A percentile compares a stretch with the other conserved stretches of the same genome.
Evolutionary conservation across 1,139 yeast genomes (phyloP).

Genomic region (Zygosaccharomyces pseudobailii): DNA sequence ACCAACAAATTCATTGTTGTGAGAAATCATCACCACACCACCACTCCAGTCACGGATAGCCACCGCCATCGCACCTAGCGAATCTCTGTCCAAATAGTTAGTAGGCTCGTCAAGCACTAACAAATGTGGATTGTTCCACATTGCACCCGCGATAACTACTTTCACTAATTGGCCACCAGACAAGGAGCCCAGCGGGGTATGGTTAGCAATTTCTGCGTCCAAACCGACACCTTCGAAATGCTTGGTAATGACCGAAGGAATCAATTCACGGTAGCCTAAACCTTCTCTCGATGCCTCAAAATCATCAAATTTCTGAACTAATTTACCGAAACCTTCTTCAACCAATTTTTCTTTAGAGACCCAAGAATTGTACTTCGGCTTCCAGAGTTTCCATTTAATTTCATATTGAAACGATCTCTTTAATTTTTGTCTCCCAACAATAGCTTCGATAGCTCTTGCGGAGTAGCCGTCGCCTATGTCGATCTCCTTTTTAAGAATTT

Average conservation of each 20-base stretch:
- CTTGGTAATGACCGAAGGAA: constrained; percentile 87
- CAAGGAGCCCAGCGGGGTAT: constrained; percentile 91
- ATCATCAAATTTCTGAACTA: constrained; percentile 92
- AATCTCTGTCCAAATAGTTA: constrained; percentile 95
- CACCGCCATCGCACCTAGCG: constrained; percentile 93
- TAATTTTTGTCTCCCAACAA: constrained; percentile 94
- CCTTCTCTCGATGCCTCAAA: constrained; percentile 99
- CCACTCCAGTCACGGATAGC: constrained; percentile 98
- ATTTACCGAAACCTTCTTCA: constrained; percentile 79
- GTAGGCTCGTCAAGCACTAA: constrained; percentile 97
- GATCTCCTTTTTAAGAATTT: constrained; percentile 70
- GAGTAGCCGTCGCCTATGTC: constrained; percentile 88
- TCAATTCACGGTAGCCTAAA: constrained; percentile 89
- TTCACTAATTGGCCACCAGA: constrained; percentile 98
- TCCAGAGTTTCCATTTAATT: constrained; percentile 88
- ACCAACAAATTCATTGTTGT: constrained; percentile 93
- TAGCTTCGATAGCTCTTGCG: constrained; percentile 81
- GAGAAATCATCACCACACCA: constrained; percentile 98
- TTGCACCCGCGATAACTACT: constrained; percentile 98
- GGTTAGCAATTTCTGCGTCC: constrained; percentile 97
- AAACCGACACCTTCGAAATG: constrained; percentile 97
- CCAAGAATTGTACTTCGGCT: constrained; percentile 93
- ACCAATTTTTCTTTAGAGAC: constrained; percentile 76
- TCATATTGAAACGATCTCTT: constrained; percentile 97
- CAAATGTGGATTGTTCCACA: constrained; percentile 99